These are phyloP conservation scores for Nothophytophthora sp. DNA, from an alignment of 352 stramenopile genomes.

Conservation along the genomic window DNA sequence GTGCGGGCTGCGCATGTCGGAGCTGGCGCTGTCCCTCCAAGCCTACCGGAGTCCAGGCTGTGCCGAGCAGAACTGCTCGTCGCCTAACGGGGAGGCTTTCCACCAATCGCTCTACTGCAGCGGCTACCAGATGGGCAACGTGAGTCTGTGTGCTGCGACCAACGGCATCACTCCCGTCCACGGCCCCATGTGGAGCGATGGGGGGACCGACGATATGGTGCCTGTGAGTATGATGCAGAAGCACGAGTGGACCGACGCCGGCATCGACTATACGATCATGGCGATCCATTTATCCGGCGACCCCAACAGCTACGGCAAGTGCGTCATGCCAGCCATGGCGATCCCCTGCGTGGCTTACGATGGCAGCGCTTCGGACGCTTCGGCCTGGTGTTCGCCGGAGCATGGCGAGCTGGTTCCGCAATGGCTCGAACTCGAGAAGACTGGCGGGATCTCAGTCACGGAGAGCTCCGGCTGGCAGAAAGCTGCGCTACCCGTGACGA, in stretches of 20 bases:
- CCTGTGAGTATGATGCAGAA: slow-evolving; percentile 32
- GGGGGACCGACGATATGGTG: slow-evolving; percentile 35
- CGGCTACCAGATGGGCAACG: slow-evolving; percentile 29
- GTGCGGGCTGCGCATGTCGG: slow-evolving; percentile 43
- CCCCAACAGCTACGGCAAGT: slow-evolving; percentile 45
- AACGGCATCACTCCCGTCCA: slow-evolving; percentile 32
- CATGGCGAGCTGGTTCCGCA: slow-evolving; percentile 35
- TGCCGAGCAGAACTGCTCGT: slow-evolving; percentile 33
- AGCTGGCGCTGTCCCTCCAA: slow-evolving; percentile 32
- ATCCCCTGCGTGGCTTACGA: slow-evolving; percentile 38
- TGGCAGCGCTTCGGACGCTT: slow-evolving; percentile 2
- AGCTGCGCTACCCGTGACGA: slow-evolving; percentile 16
- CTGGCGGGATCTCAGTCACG: background rate
- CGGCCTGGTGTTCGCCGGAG: slow-evolving; percentile 29
- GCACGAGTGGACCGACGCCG: slow-evolving; percentile 35
- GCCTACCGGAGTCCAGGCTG: slow-evolving; percentile 29
- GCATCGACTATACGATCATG: slow-evolving; percentile 27
- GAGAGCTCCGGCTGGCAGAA: slow-evolving; percentile 19
- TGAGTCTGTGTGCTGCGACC: slow-evolving; percentile 31
- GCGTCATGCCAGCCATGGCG: slow-evolving; percentile 41
- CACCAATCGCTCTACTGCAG: slow-evolving; percentile 37
- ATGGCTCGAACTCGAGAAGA: slow-evolving; percentile 37
- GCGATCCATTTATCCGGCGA: slow-evolving; percentile 40
- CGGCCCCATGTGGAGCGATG: slow-evolving; percentile 47
- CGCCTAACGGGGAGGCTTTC: slow-evolving; percentile 32